Evolutionary conservation across 768 basidiomycete genomes (phyloP), one percentile per base, ranked within the genome.

Genomic region (Hypholoma sublateritium): DNA sequence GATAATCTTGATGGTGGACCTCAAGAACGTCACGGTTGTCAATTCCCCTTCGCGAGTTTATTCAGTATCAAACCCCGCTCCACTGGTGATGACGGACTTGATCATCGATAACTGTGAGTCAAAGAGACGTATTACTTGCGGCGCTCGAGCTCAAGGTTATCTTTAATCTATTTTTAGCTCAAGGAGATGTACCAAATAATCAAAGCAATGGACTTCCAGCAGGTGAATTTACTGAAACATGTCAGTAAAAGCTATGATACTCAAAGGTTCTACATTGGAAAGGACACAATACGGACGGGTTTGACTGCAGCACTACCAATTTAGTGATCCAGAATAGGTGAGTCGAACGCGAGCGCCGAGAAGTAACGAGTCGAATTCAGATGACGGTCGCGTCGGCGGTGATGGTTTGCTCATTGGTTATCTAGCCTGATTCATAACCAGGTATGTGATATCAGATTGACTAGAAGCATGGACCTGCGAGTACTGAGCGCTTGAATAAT

Each of bases 81-180:
- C 74, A 5, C 63, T 78, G 24, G 62, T 69, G 13, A 80, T 89
- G 65, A 74, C 77, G 1, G 66, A 72, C 45, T 66, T 82, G 22
- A 76, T 66, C 14, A 77, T 88, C 55, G 84, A 88, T 57, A 74
- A 88, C 59, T 83, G 86, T 87, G 48, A 61, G 80, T 63, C 4
- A 5, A 2, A 32, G 28, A 32, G 35, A 25, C 43, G 41, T 14
- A 3, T 12, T 44, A 9, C 11, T 21, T 12, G 24, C 17, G 12
- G 46, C 28, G 32, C 11, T 11, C 43, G 7, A 11, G 11, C 24
- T 35, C 13, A 35, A n/a, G 6, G 5, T 14, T 2, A 41, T 19
- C 19, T 35, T 28, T 12, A 34, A 7, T 24, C 53, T 11, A 39
- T 49, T 48, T 55, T 7, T 58, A 86, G 86, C 82, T 36, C 72